Evolutionary conservation across 2,329 filamentous ascomycete species (phyloP).

Genomic region (Coniella vitis): DNA sequence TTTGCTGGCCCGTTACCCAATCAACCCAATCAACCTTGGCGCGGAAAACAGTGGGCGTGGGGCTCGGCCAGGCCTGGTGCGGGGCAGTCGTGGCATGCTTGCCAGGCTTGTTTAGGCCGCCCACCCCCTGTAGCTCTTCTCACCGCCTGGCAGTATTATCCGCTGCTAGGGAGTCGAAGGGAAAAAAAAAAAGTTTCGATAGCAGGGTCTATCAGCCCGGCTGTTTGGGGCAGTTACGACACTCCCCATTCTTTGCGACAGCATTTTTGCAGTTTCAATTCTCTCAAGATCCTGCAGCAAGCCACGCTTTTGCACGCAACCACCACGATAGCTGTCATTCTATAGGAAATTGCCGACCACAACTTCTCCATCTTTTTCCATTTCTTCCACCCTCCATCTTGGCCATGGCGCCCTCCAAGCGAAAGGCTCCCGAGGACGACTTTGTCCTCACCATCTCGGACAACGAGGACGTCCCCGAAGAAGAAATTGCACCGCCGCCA

Average conservation of each 20-base stretch:
- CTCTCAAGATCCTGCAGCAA: too few species aligned
- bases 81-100: too few species aligned
- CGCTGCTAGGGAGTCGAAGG: constrained; percentile 29
- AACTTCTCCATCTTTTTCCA: too few species aligned
- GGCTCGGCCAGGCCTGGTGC: background rate
- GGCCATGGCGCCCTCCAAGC: constrained; percentile 42
- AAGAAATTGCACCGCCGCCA: constrained; percentile 42
- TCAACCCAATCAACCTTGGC: constrained; percentile 2
- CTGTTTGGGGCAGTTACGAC: background rate
- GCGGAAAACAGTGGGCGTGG: constrained; percentile 1
- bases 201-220: background rate
- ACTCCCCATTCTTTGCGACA: constrained; percentile 12
- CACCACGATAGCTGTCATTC: too few species aligned
- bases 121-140: constrained; percentile 1
- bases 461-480: constrained; percentile 46
- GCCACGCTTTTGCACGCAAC: too few species aligned
- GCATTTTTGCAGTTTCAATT: background rate
- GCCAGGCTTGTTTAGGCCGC: background rate
- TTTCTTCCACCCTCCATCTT: background rate
- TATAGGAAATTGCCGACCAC: too few species aligned
- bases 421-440: constrained; percentile 42
- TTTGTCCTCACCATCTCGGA: constrained; percentile 56
- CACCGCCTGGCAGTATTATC: constrained; percentile 12
- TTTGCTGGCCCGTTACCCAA: background rate
- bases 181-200: constrained; percentile 14